These are phyloP conservation scores for Tephrocybe sp. DNA, from an alignment of 768 basidiomycete genomes.

Conservation along the genomic window DNA sequence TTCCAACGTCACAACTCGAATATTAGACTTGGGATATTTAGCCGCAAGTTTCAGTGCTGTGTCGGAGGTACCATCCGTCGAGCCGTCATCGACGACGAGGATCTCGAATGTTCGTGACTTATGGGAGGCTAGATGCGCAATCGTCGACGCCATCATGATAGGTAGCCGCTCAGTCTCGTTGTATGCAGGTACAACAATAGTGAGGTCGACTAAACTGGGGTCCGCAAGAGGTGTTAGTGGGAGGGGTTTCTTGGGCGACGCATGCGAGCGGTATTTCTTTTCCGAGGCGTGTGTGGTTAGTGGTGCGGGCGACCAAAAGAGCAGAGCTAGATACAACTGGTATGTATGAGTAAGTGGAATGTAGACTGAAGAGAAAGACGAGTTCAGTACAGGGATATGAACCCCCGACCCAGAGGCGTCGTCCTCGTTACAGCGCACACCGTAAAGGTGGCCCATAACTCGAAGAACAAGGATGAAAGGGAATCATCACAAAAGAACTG, in stretches of 20 bases:
- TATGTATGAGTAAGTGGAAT: slow-evolving; percentile 20
- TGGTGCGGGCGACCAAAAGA: slow-evolving; percentile 73
- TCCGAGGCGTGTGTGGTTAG: slow-evolving; percentile 67
- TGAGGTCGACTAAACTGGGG: slow-evolving; percentile 63
- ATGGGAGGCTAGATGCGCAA: slow-evolving; percentile 57
- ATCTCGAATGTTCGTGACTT: slow-evolving; percentile 70
- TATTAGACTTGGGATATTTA: slow-evolving; percentile 54
- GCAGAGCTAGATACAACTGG: slow-evolving; percentile 69
- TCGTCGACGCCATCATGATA: slow-evolving; percentile 75
- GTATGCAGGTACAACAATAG: slow-evolving; percentile 88
- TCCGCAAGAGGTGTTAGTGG: slow-evolving; percentile 60
- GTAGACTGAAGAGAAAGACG: slow-evolving; percentile 1
- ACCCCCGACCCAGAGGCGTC: slow-evolving; percentile 57
- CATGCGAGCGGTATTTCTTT: slow-evolving; percentile 60
- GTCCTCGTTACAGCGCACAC: slow-evolving; percentile 64
- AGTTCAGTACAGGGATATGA: slow-evolving; percentile 38
- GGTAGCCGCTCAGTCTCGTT: slow-evolving; percentile 88
- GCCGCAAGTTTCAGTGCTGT: slow-evolving; percentile 65
- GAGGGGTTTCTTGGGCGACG: slow-evolving; percentile 51
- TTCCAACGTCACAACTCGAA: slow-evolving; percentile 77
- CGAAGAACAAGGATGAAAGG: slow-evolving; percentile 94
- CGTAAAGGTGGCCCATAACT: slow-evolving; percentile 56
- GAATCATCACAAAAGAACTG: slow-evolving; percentile 48
- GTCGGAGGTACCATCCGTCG: slow-evolving; percentile 69
- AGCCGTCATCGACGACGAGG: slow-evolving; percentile 90